phyloP scores from a whole-genome alignment of 805 yeast species.

The Starmerella stigmatis region DNA sequence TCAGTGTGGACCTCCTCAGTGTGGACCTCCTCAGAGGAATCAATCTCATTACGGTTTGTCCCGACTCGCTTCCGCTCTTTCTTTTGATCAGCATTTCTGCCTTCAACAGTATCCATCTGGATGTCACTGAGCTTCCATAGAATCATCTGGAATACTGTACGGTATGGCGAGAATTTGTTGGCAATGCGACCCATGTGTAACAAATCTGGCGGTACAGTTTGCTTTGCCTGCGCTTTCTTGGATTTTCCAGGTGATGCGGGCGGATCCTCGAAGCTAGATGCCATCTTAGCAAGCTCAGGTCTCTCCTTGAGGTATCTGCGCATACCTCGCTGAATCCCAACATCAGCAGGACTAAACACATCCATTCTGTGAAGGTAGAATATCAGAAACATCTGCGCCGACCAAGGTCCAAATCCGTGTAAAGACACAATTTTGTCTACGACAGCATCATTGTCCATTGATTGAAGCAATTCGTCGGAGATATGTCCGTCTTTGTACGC shows the following conservation, averaged over 20 bases:
- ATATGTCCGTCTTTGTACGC: slow-evolving; percentile 25
- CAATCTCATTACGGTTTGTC: slow-evolving; percentile 1
- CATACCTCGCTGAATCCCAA: slow-evolving; percentile 78
- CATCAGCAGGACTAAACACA: slow-evolving; percentile 65
- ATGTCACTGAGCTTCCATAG: slow-evolving; percentile 64
- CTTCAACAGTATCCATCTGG: slow-evolving; percentile 34
- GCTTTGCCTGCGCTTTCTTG: slow-evolving; percentile 32
- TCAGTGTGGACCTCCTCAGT: too few relatives aligned
- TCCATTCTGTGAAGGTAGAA: slow-evolving; percentile 59
- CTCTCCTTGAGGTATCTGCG: slow-evolving; percentile 44
- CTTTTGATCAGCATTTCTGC: slow-evolving; percentile 9
- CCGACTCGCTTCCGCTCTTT: background rate
- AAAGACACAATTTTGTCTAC: slow-evolving; percentile 28
- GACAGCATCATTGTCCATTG: slow-evolving; percentile 28
- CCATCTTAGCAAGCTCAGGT: slow-evolving; percentile 33
- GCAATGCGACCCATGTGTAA: slow-evolving; percentile 58
- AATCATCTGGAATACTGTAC: slow-evolving; percentile 55
- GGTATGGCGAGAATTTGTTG: slow-evolving; percentile 51
- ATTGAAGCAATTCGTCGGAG: slow-evolving; percentile 25
- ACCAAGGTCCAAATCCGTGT: slow-evolving; percentile 48
- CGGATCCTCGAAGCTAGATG: slow-evolving; percentile 25
- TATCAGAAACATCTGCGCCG: slow-evolving; percentile 74
- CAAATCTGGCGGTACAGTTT: slow-evolving; percentile 27
- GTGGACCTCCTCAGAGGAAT: background rate
- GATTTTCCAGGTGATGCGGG: slow-evolving; percentile 27